Base-by-base conservation (phyloP, 1,139 yeast species). In the Candida sanyaensis region DNA sequence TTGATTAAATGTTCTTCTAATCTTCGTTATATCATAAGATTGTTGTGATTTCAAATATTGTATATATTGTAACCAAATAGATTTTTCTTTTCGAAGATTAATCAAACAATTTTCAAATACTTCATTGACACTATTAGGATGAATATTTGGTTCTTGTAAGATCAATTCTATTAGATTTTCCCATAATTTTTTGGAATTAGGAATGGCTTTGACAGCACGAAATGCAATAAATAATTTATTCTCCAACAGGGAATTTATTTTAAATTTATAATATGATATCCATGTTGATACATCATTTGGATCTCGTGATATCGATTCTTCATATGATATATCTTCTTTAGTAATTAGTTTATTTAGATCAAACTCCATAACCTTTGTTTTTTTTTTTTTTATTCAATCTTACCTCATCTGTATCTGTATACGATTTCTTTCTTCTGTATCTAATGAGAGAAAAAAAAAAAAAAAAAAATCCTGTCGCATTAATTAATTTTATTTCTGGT, bases 151-250 rank as follows among this genome's bases (percentile, higher is more conserved):
- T n/a, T 71, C 55, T 23, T 84, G 60, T 24, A 77, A 55, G 29
- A 73, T 76, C 30, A 84, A 58, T 54, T 83, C 44, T 5, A 41
- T 26, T 33, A 41, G 84, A n/a, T 62, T 41, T 47, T 65, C 62
- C 91, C 91, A 85, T 39, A 86, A 60, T 54, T 80, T 77, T 55
- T 75, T 74, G 1, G 83, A 75, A 36, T 80, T 60, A n/a, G 77
- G 77, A 24, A 84, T 60, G 10, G 65, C 60, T 6, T 57, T 52
- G 7, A 82, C 76, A 0, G 88, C 86, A 48, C 93, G 66, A 49
- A 77, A 79, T 23, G 81, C 59, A 5, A 86, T 70, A 50, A 78
- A 78, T 6, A 77, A 59, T 46, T 70, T 71, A 12, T 65, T 68
- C 17, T 56, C 46, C 6, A 68, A 50, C 2, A 75, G 26, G 43